Base-by-base conservation (phyloP, 2,329 filamentous ascomycete genomes). In the Botrytis cinerea region DNA sequence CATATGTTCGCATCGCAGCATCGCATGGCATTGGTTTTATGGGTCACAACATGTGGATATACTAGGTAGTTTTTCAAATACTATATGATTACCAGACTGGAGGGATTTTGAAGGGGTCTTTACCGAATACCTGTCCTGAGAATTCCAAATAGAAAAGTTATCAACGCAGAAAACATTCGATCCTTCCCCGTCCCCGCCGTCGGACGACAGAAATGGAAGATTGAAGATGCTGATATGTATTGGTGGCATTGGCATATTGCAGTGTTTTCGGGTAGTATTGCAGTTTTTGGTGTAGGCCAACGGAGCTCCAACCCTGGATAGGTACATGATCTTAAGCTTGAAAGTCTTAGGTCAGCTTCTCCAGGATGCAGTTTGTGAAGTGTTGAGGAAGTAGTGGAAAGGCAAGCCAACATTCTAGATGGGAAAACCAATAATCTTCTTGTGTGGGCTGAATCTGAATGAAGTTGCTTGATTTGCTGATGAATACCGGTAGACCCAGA, bases 21-120 rank as follows among this genome's bases (percentile, higher is more conserved):
- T 54, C 48, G 66, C 66, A 69, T 69, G n/a, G 66, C 48, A 57
- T 69, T n/a, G 25, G 2, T 45, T 43, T 57, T 57, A 69, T 69
- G 66, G 66, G 66, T 45, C 66, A 69, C 66, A 10, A 32, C 66
- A 69, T 69, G 51, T 35, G 66, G 66, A 45, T 40, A 69, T n/a
- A 57, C n/a, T 18, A 57, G 51, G 51, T 12, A 69, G 25, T 32
- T 16, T 35, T 57, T 25, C 3, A 40, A 7, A 28, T 57, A 43
- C 25, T 68, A 32, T 25, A 69, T n/a, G 54, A 16, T 45, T 57
- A 57, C 66, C 48, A 54, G 48, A 69, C 22, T 45, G 48, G 28
- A 69, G 66, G 66, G 35, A 45, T 57, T 32, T 54, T 32, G 9
- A 9, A 32, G 18, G 54, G 9, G 43, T 28, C 46, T 43, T 38